Conservation (phyloP, 108 stramenopile species). For the Schizochytrium sp. region DNA sequence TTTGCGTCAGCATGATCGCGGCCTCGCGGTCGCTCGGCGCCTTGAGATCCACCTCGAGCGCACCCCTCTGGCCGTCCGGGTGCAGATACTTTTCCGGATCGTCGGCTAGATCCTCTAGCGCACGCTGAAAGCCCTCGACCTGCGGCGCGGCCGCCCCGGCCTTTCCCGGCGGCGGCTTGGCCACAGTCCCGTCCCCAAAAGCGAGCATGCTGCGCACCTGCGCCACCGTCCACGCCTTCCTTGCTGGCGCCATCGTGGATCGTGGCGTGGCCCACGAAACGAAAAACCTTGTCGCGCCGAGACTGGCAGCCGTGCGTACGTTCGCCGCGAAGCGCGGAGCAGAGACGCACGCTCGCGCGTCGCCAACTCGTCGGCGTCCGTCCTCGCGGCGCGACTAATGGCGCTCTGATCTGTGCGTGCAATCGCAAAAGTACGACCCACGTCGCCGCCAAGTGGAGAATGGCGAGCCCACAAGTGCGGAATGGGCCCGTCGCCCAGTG, state of each 20-base stretch:
- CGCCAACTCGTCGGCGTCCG: no score
- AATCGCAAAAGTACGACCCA: no score
- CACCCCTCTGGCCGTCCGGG: background rate
- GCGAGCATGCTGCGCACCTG: background rate
- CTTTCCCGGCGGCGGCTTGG: background rate
- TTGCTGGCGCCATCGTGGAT: background rate
- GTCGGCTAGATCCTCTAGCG: background rate
- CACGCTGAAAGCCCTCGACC: background rate
- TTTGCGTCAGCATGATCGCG: background rate
- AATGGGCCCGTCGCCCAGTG: no score
- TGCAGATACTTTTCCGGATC: background rate
- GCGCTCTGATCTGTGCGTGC: no score
- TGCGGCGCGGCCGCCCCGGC: background rate
- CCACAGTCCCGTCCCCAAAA: background rate
- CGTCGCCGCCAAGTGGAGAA: no score
- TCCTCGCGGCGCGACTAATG: no score
- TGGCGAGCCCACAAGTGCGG: no score
- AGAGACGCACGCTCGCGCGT: no score
- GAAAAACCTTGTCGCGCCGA: no score
- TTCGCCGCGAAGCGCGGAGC: no score
- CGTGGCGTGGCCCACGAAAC: background rate
- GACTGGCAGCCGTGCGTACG: no score
- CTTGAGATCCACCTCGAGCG: background rate
- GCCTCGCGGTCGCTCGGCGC: background rate
- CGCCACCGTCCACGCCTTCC: background rate